Evolutionary conservation across 352 stramenopile species (phyloP).

Genomic region (Globisporangium iwayamae): DNA sequence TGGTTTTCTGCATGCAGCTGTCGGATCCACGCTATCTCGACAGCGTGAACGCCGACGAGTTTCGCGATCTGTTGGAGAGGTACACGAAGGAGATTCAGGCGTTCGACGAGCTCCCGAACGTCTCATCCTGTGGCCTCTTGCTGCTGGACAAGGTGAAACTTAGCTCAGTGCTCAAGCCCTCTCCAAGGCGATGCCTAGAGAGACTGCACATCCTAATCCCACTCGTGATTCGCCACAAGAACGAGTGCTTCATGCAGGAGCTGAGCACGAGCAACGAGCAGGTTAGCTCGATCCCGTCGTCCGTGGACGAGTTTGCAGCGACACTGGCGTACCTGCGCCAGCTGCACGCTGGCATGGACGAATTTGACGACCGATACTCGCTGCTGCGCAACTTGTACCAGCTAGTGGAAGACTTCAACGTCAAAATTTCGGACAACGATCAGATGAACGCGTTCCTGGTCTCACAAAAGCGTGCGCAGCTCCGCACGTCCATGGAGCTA

Average conservation of each 20-base stretch:
- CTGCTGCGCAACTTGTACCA: conserved; percentile 53
- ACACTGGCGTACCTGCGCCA: conserved; percentile 53
- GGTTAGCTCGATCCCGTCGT: conserved; percentile 66
- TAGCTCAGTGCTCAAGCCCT: conserved; percentile 62
- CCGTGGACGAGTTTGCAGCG: conserved; percentile 68
- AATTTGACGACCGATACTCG: conserved; percentile 52
- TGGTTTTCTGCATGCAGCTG: conserved; percentile 42
- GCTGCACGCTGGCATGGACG: conserved; percentile 41
- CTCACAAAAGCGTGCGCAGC: conserved; percentile 65
- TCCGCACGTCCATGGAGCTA: conserved; percentile 73
- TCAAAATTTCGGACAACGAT: conserved; percentile 64
- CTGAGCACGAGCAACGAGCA: conserved; percentile 54
- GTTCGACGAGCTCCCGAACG: conserved; percentile 53
- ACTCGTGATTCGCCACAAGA: conserved; percentile 55
- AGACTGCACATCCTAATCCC: conserved; percentile 55
- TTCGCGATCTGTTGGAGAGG: conserved; percentile 56
- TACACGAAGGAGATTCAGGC: conserved; percentile 54
- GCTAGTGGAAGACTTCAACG: conserved; percentile 63
- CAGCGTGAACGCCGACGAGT: conserved; percentile 45
- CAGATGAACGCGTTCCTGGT: conserved; percentile 75
- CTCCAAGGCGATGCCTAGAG: conserved; percentile 56
- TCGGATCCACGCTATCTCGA: conserved; percentile 25
- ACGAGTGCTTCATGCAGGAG: conserved; percentile 51
- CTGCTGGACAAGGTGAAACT: conserved; percentile 56
- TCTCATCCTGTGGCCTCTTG: conserved; percentile 41